Percentiles rank a stretch among this genome's conserved stretches.
Evolutionary conservation across 1,284 basidiomycete species (phyloP).

Genomic region (Coniferiporia sulphurascens): DNA sequence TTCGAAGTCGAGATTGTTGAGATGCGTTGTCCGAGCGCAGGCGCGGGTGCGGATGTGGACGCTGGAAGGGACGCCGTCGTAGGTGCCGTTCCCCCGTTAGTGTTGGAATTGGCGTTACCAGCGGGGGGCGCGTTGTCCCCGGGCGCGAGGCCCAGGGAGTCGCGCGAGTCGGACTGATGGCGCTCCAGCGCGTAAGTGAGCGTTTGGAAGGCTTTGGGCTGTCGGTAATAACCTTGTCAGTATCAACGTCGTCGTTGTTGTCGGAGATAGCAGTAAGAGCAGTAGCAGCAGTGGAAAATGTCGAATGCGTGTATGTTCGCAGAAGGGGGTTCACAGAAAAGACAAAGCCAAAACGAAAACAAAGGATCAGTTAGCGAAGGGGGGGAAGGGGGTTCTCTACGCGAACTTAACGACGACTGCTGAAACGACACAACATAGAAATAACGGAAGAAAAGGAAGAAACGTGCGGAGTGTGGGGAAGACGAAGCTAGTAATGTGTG

Average conservation of each 20-base stretch:
- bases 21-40: too few relatives aligned
- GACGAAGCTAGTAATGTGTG: too few relatives aligned
- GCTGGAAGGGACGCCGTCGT: too few relatives aligned
- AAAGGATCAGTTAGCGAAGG: neutral
- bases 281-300: neutral
- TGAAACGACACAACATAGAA: neutral
- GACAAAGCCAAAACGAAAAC: neutral
- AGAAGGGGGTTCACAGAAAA: neutral
- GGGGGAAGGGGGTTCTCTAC: neutral
- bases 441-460: slow-evolving; percentile 9
- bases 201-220: slow-evolving; percentile 49
- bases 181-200: slow-evolving; percentile 41
- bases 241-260: neutral
- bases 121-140: neutral
- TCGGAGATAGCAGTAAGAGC: neutral
- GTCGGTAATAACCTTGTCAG: neutral
- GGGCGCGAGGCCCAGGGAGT: slow-evolving; percentile 6
- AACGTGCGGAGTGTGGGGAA: too few relatives aligned
- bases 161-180: slow-evolving; percentile 29
- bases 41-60: too few relatives aligned
- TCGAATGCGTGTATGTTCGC: neutral
- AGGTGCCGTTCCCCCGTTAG: too few relatives aligned
- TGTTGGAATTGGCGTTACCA: neutral
- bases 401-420: neutral
- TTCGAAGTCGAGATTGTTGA: too few relatives aligned